Base-by-base conservation (phyloP, 129 eudicot species). In the Chrysanthemum seticuspe region DNA sequence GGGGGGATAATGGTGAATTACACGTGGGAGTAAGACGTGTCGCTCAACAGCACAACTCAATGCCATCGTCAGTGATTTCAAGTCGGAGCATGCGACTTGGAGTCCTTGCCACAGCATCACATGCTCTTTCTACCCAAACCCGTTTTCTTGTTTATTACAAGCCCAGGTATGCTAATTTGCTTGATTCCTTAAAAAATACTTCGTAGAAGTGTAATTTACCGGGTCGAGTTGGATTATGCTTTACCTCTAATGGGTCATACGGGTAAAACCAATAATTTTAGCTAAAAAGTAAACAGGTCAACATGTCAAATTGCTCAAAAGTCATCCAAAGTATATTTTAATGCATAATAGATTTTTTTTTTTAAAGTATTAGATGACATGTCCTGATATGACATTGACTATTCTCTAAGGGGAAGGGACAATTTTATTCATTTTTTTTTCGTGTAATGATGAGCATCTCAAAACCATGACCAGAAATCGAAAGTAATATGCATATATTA, bases 1-100 rank as follows among this genome's bases (percentile, higher is more conserved):
- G 16, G 58, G 47, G 29, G 62, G 62, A n/a, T 11, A 52, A 52
- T 52, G 57, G 57, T 52, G 57, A 52, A 52, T 52, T 52, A 52
- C 16, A 52, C 5, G 57, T 52, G 14, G 57, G 57, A 52, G 57
- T 52, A 52, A 52, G 57, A 52, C 57, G 14, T 52, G 14, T 11
- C 5, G 57, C n/a, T 52, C 57, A 52, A 13, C 14, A 52, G 16
- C 16, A 52, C 2, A 52, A 52, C 16, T 52, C 16, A 13, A 52
- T 52, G 16, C 57, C 57, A 52, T 52, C 57, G 14, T 13, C 16
- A 52, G 57, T 52, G 57, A 52, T 52, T 52, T 52, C 16, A 52
- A 52, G 57, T n/a, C 14, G 57, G 57, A 52, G 57, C 16, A 52
- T 52, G 57, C 16, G 57, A 11, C 57, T 52, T 52, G 57, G 57